Conservation (phyloP, 2,329 filamentous ascomycete species). For the Curvularia hawaiiensis region DNA sequence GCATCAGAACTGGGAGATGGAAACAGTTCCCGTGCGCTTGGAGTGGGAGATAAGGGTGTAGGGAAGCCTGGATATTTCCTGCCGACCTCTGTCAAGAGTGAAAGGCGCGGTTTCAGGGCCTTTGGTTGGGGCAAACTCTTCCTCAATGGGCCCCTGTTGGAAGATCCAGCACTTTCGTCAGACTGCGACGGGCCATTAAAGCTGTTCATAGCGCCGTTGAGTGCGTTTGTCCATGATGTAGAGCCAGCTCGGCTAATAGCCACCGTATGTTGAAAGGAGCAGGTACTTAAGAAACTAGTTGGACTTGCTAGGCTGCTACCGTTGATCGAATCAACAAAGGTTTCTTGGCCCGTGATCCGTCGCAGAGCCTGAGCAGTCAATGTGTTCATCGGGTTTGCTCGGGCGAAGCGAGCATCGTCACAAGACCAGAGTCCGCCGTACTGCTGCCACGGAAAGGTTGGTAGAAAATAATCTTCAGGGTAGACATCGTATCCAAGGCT, state of each 20-base stretch:
- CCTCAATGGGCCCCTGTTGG: conserved; percentile 27
- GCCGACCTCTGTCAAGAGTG: conserved; percentile 35
- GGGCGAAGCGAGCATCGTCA: conserved; percentile 47
- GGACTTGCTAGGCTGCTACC: conserved; percentile 24
- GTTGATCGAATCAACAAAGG: conserved; percentile 17
- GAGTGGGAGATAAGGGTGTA: conserved; percentile 37
- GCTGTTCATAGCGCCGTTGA: conserved; percentile 19
- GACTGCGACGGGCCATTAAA: conserved; percentile 6
- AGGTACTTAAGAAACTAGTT: conserved; percentile 23
- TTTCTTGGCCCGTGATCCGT: conserved; percentile 37
- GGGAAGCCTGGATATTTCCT: conserved; percentile 43
- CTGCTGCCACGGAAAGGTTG: conserved; percentile 47
- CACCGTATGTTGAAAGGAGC: conserved; percentile 15
- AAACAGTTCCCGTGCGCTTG: conserved; percentile 32
- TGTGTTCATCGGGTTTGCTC: conserved; percentile 30
- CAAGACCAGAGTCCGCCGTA: conserved; percentile 47
- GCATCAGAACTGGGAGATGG: conserved; percentile 34
- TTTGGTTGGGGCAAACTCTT: conserved; percentile 7
- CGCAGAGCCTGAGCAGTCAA: conserved; percentile 36
- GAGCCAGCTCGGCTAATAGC: conserved; percentile 4
- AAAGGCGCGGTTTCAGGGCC: conserved; percentile 20
- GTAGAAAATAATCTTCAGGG: conserved; percentile 46
- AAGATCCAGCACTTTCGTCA: conserved; percentile 15
- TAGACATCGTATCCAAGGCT: conserved; percentile 48
- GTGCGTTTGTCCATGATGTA: conserved; percentile 18